phyloP scores from a whole-genome alignment of 768 basidiomycete species.

The Hypholoma sublateritium region DNA sequence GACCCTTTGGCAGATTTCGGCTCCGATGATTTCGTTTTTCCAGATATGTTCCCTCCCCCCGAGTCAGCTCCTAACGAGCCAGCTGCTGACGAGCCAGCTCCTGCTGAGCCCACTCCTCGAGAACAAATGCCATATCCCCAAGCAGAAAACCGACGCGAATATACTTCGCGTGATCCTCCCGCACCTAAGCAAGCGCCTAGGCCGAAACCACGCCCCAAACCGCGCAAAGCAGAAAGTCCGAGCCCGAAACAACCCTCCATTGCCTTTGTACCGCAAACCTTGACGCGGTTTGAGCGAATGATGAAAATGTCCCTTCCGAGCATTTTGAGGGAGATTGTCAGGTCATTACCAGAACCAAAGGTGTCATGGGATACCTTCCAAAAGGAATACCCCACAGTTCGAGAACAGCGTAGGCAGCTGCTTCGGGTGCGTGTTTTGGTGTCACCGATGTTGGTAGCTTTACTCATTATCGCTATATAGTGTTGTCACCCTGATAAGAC shows the following conservation, averaged over 20 bases:
- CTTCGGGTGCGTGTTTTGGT: not conserved
- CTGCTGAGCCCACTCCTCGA: not conserved
- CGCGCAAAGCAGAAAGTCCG: not conserved
- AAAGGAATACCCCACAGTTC: not conserved
- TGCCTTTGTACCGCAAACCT: not conserved
- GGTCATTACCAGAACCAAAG: not conserved
- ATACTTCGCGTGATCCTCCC: not conserved
- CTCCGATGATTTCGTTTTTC: not conserved
- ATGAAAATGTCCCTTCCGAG: not conserved
- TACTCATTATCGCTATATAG: not conserved
- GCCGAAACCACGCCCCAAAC: not conserved
- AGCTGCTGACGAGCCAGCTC: too few species aligned
- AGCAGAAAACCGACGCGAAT: not conserved
- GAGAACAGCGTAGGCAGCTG: slow-evolving; percentile 2
- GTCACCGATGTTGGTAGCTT: not conserved
- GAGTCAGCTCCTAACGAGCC: not conserved
- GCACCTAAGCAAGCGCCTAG: not conserved
- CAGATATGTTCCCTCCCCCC: not conserved
- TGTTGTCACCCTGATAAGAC: slow-evolving; percentile 5
- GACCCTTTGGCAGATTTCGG: not conserved
- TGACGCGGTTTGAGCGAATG: not conserved
- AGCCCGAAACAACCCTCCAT: not conserved
- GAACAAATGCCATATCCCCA: not conserved
- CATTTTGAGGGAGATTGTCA: not conserved
- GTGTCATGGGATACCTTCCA: not conserved